Base-by-base conservation (phyloP, 495 filamentous ascomycete genomes). In the Penicillium cosmopolitanum region DNA sequence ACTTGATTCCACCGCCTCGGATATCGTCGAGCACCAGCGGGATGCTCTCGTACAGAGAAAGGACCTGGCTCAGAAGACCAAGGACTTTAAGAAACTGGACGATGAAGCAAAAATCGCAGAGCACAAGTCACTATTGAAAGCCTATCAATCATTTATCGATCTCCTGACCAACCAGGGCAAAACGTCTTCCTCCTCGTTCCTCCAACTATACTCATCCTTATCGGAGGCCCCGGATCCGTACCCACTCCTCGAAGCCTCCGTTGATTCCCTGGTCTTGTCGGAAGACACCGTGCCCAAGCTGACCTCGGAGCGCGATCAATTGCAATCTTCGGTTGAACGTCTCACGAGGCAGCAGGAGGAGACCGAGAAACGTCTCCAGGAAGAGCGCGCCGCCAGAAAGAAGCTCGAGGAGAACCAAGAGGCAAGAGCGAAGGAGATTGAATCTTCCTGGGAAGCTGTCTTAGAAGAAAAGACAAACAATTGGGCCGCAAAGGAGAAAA, bases 211-310 rank as follows among this genome's bases (percentile, higher is more conserved):
- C 72, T 94, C 92, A 13, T 89, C 93, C 8, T 76, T 99, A 16
- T 96, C 94, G 43, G 96, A 98, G 75, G 95, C 92, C 0, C 93
- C 95, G 12, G 95, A 99, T 73, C 95, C 95, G 18, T 99, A 98
- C 66, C 96, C 95, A 6, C 79, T 99, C 21, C 86, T 99, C 19
- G 95, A 99, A 78, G 93, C 95, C 16, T 96, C 94, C 18, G 87
- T 99, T 51, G 95, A 99, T 63, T 92, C 95, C 15, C 87, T 98
- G 60, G 85, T 96, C 6, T 76, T 93, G 15, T 91, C 92, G 36
- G 92, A 96, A 76, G 93, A 97, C 63, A 96, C 90, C 5, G 77
- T 96, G 21, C 93, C 93, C 0, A 94, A 91, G 68, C 78, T 99
- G 51, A 93, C 83, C 15, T 79, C 85, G 21, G 95, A 99, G 71